phyloP scores from a whole-genome alignment of 768 basidiomycete genomes.

The Coprinellus micaceus region DNA sequence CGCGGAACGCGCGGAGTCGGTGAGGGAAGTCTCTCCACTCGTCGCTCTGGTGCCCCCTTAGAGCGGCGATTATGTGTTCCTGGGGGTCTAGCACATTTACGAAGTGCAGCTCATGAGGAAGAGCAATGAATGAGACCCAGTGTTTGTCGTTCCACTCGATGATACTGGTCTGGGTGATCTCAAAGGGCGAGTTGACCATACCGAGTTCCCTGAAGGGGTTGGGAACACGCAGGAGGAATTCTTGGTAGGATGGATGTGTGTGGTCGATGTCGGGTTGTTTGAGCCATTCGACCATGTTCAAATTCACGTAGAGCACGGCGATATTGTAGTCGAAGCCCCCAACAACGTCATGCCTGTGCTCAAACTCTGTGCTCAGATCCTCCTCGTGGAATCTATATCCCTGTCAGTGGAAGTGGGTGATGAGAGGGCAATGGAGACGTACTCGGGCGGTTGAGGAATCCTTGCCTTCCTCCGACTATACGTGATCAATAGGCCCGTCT shows the following conservation, averaged over 20 bases:
- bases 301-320: conserved; percentile 36
- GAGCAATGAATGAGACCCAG: conserved; percentile 15
- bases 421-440: background rate
- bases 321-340: conserved; percentile 43
- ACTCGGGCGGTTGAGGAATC: conserved; percentile 22
- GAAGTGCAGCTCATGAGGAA: conserved; percentile 13
- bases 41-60: too few species aligned
- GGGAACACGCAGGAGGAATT: conserved; percentile 27
- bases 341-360: conserved; percentile 36
- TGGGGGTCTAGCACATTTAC: conserved; percentile 12
- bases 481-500: conserved; percentile 53
- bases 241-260: conserved; percentile 34
- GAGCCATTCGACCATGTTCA: conserved; percentile 38
- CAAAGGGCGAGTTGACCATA: conserved; percentile 34
- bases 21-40: conserved; percentile 19
- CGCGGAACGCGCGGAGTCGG: conserved; percentile 48
- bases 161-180: conserved; percentile 31
- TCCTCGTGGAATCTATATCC: background rate
- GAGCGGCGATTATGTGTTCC: conserved; percentile 7
- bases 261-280: conserved; percentile 31
- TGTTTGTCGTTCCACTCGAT: conserved; percentile 18
- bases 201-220: conserved; percentile 37
- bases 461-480: conserved; percentile 41
- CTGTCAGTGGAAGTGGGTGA: conserved; percentile 14
- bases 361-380: conserved; percentile 6